These are phyloP conservation scores for Dalbergia cultrata DNA, from an alignment of 306 rosid species.

Conservation along the genomic window DNA sequence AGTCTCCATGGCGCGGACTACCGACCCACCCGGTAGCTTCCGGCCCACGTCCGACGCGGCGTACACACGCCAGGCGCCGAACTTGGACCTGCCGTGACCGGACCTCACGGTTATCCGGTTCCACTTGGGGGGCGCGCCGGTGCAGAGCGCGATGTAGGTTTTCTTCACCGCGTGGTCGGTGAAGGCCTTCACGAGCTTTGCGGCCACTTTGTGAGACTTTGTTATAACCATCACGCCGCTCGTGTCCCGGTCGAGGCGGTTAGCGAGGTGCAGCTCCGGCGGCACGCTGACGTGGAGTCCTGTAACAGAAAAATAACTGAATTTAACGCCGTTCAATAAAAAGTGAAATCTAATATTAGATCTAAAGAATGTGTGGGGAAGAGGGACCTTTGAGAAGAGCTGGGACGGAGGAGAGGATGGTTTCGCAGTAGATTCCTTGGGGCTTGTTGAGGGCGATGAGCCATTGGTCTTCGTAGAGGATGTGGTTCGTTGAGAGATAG, in stretches of 20 bases:
- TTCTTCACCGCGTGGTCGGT: conserved; percentile 75
- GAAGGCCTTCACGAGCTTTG: conserved; percentile 85
- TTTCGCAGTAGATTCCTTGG: conserved; percentile 82
- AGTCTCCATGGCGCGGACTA: conserved; percentile 86
- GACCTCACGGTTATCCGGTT: conserved; percentile 67
- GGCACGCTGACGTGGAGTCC: conserved; percentile 44
- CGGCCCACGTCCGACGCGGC: conserved; percentile 82
- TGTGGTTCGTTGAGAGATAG: conserved; percentile 56
- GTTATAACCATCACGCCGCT: conserved; percentile 83
- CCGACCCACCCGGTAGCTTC: conserved; percentile 81
- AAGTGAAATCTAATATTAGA: neutral
- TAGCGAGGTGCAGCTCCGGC: conserved; percentile 84
- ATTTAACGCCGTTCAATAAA: conserved; percentile 9
- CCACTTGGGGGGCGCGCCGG: conserved; percentile 74
- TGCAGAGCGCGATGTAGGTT: conserved; percentile 77
- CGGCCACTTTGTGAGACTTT: conserved; percentile 82
- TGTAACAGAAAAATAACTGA: conserved; percentile 39
- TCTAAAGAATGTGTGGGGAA: neutral
- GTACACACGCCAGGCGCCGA: conserved; percentile 88
- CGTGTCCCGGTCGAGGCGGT: conserved; percentile 90
- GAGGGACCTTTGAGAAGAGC: conserved; percentile 41
- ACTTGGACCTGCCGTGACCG: conserved; percentile 93
- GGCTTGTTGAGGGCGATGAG: conserved; percentile 84
- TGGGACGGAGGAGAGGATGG: conserved; percentile 65
- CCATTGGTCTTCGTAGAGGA: conserved; percentile 73